Conservation (phyloP, 768 basidiomycete species). For the Russula sp. region DNA sequence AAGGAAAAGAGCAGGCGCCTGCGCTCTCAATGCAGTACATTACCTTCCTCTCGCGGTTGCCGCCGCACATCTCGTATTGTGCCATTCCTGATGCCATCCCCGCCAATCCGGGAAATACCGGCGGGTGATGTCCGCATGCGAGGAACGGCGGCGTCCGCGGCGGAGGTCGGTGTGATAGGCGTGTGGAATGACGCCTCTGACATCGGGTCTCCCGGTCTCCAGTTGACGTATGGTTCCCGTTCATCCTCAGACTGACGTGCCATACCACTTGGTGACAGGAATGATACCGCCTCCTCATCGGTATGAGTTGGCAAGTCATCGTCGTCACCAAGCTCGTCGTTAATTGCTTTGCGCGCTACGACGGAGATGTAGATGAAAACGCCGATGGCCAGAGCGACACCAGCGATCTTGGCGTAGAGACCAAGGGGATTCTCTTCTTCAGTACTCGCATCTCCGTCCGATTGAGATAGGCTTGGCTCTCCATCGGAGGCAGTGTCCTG, state of each 20-base stretch:
- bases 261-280: conserved; percentile 18
- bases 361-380: conserved; percentile 76
- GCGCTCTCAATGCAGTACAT: conserved; percentile 6
- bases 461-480: conserved; percentile 10
- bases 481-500: conserved; percentile 27
- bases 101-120: conserved; percentile 12
- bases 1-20: conserved; percentile 1
- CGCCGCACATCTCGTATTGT: conserved; percentile 10
- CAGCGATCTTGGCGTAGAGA: conserved; percentile 59
- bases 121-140: conserved; percentile 5
- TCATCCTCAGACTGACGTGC: conserved; percentile 17
- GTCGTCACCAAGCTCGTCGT: conserved; percentile 49
- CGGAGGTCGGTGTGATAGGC: conserved; percentile 16
- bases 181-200: conserved; percentile 13
- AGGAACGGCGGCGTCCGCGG: conserved; percentile 5
- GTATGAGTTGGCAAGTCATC: conserved; percentile 27
- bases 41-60: conserved; percentile 10
- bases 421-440: conserved; percentile 44
- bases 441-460: conserved; percentile 1
- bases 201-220: conserved; percentile 15
- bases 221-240: conserved; percentile 10
- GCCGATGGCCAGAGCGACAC: conserved; percentile 63
- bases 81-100: conserved; percentile 9
- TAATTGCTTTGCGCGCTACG: conserved; percentile 65
- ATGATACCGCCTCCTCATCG: conserved; percentile 23